Evolutionary conservation across 2,329 filamentous ascomycete genomes (phyloP), one percentile per base, ranked within the genome.

Genomic region (Lizonia empirigonia): DNA sequence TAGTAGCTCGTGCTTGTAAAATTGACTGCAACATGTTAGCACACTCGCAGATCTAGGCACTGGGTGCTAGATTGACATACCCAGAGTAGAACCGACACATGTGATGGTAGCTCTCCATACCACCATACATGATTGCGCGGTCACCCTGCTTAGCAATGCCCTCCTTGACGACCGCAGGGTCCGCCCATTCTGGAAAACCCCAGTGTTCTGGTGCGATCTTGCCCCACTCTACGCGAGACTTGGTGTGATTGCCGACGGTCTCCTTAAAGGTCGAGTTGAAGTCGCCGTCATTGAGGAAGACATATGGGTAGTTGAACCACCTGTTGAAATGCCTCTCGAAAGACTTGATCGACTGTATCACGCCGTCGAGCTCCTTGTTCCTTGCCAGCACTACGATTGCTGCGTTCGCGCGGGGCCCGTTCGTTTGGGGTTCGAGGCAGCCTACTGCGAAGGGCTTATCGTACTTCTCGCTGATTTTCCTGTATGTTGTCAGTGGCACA

Each of bases 31-130:
- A 6, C 7, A 23, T 15, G 38, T 71, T 50, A 69, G 65, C 29
- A 26, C 26, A 22, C 19, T 27, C 12, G 0, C 9, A 16, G 2
- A 8, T 4, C 20, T 12, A 10, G 15, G 10, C 10, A 22, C 15
- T 20, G 10, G 13, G 5, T 18, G 20, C 30, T 6, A 16, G 24
- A 38, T 23, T 27, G 9, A 76, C 85, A 67, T 80, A 94, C 88
- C 93, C 94, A 58, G 94, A 99, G 78, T 99, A 99, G 80, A 99
- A 99, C 64, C 94, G 86, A 74, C 94, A 99, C 94, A 99, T 99
- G 76, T 95, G 88, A 69, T 99, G 94, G 72, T 99, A 99, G 76
- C 92, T 97, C 75, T 97, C 94, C 81, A 99, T 88, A 37, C 94
- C 94, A 73, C 94, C 94, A 72, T 97, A 99, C 94, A 99, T 99